Percentiles rank a stretch among this genome's conserved stretches.
Conservation (phyloP, 2,329 filamentous ascomycete genomes). For the Trichoderma guizhouense region DNA sequence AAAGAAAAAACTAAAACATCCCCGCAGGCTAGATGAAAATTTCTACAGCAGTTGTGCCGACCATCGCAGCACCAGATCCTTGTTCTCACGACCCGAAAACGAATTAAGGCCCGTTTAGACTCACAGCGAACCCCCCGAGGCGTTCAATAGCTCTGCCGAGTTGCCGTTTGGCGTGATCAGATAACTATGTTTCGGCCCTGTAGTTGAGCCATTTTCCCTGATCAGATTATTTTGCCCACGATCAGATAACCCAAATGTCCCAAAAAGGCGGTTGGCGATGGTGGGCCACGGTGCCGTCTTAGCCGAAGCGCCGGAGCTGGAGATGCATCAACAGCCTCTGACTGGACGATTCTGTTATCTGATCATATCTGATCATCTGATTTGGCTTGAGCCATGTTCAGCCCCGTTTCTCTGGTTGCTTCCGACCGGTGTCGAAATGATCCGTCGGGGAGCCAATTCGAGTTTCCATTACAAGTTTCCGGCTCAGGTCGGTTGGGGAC, state of each 20-base stretch:
- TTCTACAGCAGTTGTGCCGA: neutral
- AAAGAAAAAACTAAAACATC: neutral
- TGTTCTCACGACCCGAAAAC: neutral
- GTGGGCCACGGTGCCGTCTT: slow-evolving; percentile 15
- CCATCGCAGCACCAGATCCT: neutral
- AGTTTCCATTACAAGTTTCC: neutral
- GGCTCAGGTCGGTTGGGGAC: neutral
- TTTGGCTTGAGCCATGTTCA: neutral
- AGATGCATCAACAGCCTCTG: slow-evolving; percentile 3
- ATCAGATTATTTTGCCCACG: slow-evolving; percentile 5
- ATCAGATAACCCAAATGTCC: slow-evolving; percentile 13
- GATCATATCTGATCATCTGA: slow-evolving; percentile 20
- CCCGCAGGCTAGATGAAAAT: slow-evolving; percentile 7
- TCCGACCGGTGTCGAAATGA: neutral
- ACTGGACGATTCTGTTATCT: slow-evolving; percentile 11
- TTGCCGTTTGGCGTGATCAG: slow-evolving; percentile 10
- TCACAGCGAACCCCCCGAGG: neutral
- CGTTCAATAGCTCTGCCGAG: slow-evolving; percentile 12
- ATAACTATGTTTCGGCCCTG: slow-evolving; percentile 8
- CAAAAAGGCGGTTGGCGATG: neutral
- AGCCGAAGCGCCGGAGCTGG: slow-evolving; percentile 11
- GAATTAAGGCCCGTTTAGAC: slow-evolving; percentile 6
- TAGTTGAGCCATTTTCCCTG: slow-evolving; percentile 13
- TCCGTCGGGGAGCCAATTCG: slow-evolving; percentile 4
- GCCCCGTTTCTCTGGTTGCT: neutral